Base-by-base conservation (phyloP, 2,329 filamentous ascomycete genomes). In the Ceratocystis colombiana region DNA sequence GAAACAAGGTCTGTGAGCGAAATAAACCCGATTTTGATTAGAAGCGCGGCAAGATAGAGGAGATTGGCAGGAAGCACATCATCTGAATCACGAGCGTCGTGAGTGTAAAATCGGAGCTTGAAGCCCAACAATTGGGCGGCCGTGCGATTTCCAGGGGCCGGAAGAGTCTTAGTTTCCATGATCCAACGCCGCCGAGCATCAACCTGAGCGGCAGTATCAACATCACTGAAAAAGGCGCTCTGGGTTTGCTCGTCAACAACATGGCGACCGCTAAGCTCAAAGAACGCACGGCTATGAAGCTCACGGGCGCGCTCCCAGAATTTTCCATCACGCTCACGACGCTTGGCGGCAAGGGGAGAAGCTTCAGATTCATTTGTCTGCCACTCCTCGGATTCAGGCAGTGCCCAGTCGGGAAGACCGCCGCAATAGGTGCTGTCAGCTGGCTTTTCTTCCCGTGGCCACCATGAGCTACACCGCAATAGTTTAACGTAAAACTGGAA, bases 21-120 rank as follows among this genome's bases (percentile, higher is more conserved):
- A 68, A 99, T 90, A 74, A 99, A 99, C 1, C 94, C 95, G 70
- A 96, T 89, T 76, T 99, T 99, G 76, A 99, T 92, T 37, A 99
- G 83, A 44, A 97, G 82, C 1, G 94, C 92, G 0, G 92, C 88
- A 20, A 99, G 82, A 70, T 94, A 96, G 37, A 97, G 90, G 2
- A 99, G 80, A 71, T 99, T 99, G 48, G 94, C 89, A 0, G 94
- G 94, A 1, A 97, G 80, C 2, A 86, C 81, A 72, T 97, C 94
- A 0, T 82, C 79, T 65, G 86, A 82, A 68, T 89, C 85, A 66
- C 93, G 84, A 45, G 88, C 86, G 33, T 86, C 80, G 0, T 90
- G 95, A 50, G 90, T 88, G 73, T 99, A 99, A 75, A 96, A 99
- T 15, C 90, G 89, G 63, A 99, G 82, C 76, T 99, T 99, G 81